Evolutionary conservation across 345 rosid species (phyloP), one percentile per base, ranked within the genome.

Genomic region (Linum tenue): DNA sequence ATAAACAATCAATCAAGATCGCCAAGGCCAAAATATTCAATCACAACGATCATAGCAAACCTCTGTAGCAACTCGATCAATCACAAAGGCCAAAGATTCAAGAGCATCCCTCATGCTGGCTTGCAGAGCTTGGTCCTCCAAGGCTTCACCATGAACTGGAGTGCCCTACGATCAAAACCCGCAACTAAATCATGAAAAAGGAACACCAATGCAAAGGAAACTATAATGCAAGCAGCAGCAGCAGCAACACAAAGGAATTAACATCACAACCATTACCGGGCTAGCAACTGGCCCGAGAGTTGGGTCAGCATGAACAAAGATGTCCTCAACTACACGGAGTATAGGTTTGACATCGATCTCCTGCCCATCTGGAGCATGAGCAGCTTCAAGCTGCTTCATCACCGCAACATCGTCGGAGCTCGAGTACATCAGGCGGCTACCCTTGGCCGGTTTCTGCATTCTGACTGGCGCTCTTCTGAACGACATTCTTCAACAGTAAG

Each of bases 51-150:
- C 37, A 1, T 2, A 1, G 36, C 60, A 40, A 89, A 22, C 95
- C 97, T 88, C 90, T 60, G 81, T 73, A 35, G 87, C 67, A 67
- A 91, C 78, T 72, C 84, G 81, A 41, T 91, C 87, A 43, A 91
- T 86, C 75, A 80, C 75, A 55, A 63, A 83, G 1, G 85, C 80
- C 58, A 82, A 68, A 56, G 77, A 73, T 48, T 81, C 89, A 59
- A 85, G 71, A 72, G 70, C 37, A 40, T 66, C 67, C 3, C 48
- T 31, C 61, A 59, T 65, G 57, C 56, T 40, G 64, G 56, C 56
- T 17, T 70, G 75, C 67, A 69, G 72, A 43, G 74, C 67, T 70
- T 67, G 77, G 5, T 86, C 82, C 44, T 84, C 92, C 53, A 48
- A 50, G 36, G 55, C 63, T 38, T 73, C 77, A 31, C 22, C 9